A percentile compares a stretch with the other conserved stretches of the same genome.
These are phyloP conservation scores for Pseudevernia furfuracea DNA, from an alignment of 495 filamentous ascomycete species.

Conservation along the genomic window DNA sequence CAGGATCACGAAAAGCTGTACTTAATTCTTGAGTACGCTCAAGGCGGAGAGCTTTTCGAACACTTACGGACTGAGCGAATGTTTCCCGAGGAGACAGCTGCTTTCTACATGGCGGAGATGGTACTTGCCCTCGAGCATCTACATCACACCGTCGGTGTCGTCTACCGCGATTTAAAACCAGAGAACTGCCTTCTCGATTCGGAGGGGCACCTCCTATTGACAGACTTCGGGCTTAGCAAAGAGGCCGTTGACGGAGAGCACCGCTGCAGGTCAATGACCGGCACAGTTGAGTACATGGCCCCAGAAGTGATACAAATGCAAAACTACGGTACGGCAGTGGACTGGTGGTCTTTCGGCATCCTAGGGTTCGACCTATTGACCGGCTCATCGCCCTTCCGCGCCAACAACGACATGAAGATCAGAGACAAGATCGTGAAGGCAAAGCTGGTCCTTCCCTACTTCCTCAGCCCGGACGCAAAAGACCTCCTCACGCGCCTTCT, in stretches of 20 bases:
- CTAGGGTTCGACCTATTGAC: conserved; percentile 88
- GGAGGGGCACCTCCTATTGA: conserved; percentile 86
- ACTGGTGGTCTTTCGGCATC: conserved; percentile 97
- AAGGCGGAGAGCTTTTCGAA: conserved; percentile 89
- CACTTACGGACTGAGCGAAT: conserved; percentile 85
- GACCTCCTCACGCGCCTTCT: conserved; percentile 83
- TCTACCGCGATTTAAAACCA: conserved; percentile 95
- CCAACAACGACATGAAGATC: conserved; percentile 83
- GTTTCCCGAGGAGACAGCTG: conserved; percentile 78
- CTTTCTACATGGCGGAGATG: conserved; percentile 98
- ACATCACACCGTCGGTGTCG: conserved; percentile 81
- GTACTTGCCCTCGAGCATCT: conserved; percentile 88
- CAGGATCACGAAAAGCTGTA: conserved; percentile 98
- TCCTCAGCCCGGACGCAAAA: conserved; percentile 80
- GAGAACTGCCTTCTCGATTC: conserved; percentile 94
- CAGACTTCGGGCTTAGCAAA: conserved; percentile 95
- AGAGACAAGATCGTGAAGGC: conserved; percentile 88
- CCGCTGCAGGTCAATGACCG: conserved; percentile 77
- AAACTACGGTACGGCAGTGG: conserved; percentile 84
- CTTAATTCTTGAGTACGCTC: conserved; percentile 95
- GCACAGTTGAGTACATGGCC: conserved; percentile 97
- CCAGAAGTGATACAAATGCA: conserved; percentile 83
- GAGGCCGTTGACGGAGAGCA: conserved; percentile 76
- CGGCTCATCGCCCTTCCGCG: conserved; percentile 80
- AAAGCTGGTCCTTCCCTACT: conserved; percentile 81